Base-by-base conservation (phyloP, 2,329 filamentous ascomycete genomes). In the Penicillium decumbens region DNA sequence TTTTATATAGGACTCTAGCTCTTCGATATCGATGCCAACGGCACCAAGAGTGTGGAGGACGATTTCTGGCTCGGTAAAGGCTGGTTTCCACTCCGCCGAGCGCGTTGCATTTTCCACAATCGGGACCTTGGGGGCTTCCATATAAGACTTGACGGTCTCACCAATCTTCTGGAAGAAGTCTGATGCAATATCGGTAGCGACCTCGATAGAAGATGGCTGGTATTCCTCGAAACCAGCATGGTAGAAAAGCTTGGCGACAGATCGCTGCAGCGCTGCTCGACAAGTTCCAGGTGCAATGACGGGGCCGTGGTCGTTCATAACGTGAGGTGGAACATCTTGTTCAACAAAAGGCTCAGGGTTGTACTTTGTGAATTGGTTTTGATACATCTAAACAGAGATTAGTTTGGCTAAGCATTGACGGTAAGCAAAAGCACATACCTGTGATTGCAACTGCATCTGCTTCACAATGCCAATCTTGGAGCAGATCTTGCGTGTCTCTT, bases 391-490 rank as follows among this genome's bases (percentile, higher is more conserved):
- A 15, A 12, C n/a, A 12, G 40, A 2, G 29, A 46, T 58, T 55
- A 61, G 44, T 24, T 23, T 4, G 12, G 10, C 3, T 32, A 29
- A 29, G 15, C 20, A 29, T 33, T 24, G 4, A 2, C 18, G 38
- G 6, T 6, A n/a, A 15, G 23, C 50, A 7, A 27, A 40, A 50
- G 27, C 43, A 64, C 75, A 66, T 81, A 89, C 88, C 80, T 96
- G 93, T 44, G 90, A 89, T 69, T 98, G 93, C 46, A 97, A 83
- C 72, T 98, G 93, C 93, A 98, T 98, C 74, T 98, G 93, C 75
- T 97, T 98, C 67, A 98, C 93, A 54, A 98, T 89, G 42, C 89
- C 86, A 67, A 98, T 95, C 73, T 97, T 98, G 9, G 90, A 90
- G 63, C 90, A 95, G 27, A 98, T 80, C 67, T 96, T 97, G 59